These are phyloP conservation scores for Trichoderma sp. DNA, from an alignment of 2,329 filamentous ascomycete species.

Conservation along the genomic window DNA sequence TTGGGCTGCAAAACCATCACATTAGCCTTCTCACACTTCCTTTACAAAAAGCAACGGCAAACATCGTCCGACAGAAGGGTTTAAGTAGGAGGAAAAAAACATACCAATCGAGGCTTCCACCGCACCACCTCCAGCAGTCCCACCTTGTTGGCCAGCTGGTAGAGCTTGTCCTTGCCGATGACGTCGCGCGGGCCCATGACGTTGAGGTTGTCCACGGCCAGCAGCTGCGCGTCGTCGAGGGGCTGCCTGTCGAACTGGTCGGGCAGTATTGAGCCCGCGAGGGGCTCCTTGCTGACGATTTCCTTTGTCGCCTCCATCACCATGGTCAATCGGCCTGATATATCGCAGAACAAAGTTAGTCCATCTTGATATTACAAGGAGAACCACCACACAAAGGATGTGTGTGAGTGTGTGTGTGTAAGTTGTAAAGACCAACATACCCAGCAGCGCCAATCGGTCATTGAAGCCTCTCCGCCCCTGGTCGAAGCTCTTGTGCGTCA, in stretches of 20 bases:
- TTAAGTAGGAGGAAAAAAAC: slow-evolving; percentile 34
- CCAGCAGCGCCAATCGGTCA: slow-evolving; percentile 85
- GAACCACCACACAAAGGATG: no score
- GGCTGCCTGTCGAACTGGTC: slow-evolving; percentile 62
- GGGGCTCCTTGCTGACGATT: slow-evolving; percentile 42
- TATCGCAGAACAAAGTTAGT: no score
- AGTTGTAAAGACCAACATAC: slow-evolving; percentile 51
- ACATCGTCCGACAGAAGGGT: neutral
- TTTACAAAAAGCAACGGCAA: no score
- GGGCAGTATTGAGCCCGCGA: slow-evolving; percentile 33
- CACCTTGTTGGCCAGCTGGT: slow-evolving; percentile 67
- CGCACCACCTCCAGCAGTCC: slow-evolving; percentile 75
- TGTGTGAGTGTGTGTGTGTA: no score
- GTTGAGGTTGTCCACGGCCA: slow-evolving; percentile 73
- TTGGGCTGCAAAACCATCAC: slow-evolving; percentile 50
- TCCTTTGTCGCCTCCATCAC: slow-evolving; percentile 46
- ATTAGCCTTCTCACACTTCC: slow-evolving; percentile 25
- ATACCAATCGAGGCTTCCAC: slow-evolving; percentile 85
- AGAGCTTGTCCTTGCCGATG: slow-evolving; percentile 66
- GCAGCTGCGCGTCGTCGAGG: slow-evolving; percentile 70
- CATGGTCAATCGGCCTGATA: slow-evolving; percentile 43
- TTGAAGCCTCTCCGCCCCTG: slow-evolving; percentile 94
- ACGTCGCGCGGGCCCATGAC: slow-evolving; percentile 61
- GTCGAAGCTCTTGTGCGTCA: slow-evolving; percentile 98
- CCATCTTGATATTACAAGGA: no score